Conservation (phyloP, 768 basidiomycete genomes). For the Asterophora lycoperdoides region DNA sequence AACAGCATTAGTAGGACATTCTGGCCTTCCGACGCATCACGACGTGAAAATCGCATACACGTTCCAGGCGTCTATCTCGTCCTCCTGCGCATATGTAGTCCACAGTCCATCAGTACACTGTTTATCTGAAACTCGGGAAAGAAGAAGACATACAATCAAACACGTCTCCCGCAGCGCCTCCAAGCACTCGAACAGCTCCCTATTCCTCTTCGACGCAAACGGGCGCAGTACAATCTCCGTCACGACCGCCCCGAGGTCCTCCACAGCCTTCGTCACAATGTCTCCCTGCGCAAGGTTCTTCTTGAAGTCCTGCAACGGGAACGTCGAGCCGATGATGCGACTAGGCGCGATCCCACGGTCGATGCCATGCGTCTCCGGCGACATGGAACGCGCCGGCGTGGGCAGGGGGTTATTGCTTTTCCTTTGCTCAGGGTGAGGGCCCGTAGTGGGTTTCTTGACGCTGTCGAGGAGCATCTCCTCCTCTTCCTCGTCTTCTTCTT, state of each 20-base stretch:
- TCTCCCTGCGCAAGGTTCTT: slow-evolving; percentile 69
- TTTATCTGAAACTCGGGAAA: not conserved
- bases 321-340: slow-evolving; percentile 69
- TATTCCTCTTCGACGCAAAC: slow-evolving; percentile 62
- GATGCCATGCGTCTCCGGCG: slow-evolving; percentile 22
- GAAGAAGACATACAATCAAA: slow-evolving; percentile 44
- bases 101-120: not conserved
- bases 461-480: slow-evolving; percentile 27
- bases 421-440: slow-evolving; percentile 14
- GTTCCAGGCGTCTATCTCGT: slow-evolving; percentile 84
- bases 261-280: slow-evolving; percentile 79
- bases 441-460: slow-evolving; percentile 20
- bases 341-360: slow-evolving; percentile 59
- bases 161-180: slow-evolving; percentile 60
- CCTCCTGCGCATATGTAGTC: slow-evolving; percentile 45
- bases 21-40: not conserved
- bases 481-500: slow-evolving; percentile 36
- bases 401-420: slow-evolving; percentile 32
- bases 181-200: slow-evolving; percentile 75
- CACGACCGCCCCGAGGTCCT: slow-evolving; percentile 71
- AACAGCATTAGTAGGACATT: not conserved
- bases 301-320: slow-evolving; percentile 75
- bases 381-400: slow-evolving; percentile 52
- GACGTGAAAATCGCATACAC: slow-evolving; percentile 34
- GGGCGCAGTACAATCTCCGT: slow-evolving; percentile 64